Conservation (phyloP, 768 basidiomycete species). For the Boletus tomentosulus region DNA sequence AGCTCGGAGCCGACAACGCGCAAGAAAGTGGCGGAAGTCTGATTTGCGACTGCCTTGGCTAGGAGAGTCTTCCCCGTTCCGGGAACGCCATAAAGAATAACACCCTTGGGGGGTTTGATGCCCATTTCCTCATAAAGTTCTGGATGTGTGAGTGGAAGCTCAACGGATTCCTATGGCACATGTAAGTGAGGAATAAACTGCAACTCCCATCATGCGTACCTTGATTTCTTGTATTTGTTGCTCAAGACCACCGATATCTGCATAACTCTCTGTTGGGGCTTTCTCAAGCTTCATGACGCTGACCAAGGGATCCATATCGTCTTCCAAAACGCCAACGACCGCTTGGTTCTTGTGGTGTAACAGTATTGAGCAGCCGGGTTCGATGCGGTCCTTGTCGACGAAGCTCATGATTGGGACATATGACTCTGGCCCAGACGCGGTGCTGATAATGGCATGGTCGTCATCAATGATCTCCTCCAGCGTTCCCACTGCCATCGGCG, state of each 20-base stretch:
- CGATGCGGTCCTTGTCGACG: constrained; percentile 96
- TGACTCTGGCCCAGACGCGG: constrained; percentile 90
- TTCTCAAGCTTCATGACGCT: constrained; percentile 99
- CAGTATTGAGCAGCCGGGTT: constrained; percentile 93
- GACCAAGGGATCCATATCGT: constrained; percentile 94
- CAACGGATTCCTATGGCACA: constrained; percentile 81
- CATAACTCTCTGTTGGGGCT: constrained; percentile 97
- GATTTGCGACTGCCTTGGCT: constrained; percentile 96
- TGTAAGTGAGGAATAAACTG: neutral
- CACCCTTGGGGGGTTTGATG: constrained; percentile 98
- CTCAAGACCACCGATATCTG: constrained; percentile 96
- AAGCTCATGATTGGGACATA: constrained; percentile 98
- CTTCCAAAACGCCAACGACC: constrained; percentile 92
- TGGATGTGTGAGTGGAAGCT: constrained; percentile 94
- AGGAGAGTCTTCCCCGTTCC: constrained; percentile 98
- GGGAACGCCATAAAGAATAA: constrained; percentile 97
- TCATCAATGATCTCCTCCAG: constrained; percentile 98
- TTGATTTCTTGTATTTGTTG: constrained; percentile 99
- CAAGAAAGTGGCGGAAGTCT: constrained; percentile 96
- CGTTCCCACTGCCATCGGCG: constrained; percentile 97
- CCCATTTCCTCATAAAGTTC: constrained; percentile 99
- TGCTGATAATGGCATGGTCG: constrained; percentile 98
- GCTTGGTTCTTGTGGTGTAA: constrained; percentile 95
- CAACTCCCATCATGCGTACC: constrained; percentile 37
- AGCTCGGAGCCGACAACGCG: constrained; percentile 97